Base-by-base conservation (phyloP, 805 yeast species). In the Wickerhamiella azymoides region DNA sequence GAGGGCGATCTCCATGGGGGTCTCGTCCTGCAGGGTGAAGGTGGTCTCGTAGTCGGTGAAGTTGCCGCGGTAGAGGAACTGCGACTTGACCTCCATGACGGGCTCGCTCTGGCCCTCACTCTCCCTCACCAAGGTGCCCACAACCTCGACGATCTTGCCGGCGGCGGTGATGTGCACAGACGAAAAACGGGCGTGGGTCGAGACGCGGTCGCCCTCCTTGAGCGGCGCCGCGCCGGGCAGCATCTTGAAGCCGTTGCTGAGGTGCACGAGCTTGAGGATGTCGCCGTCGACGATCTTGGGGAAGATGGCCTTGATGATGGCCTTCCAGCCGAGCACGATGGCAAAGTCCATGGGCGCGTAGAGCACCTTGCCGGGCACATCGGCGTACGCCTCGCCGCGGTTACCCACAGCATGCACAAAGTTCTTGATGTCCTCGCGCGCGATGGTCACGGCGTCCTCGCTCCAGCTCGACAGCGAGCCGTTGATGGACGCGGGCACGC, bases 281-380 rank as follows among this genome's bases (percentile, higher is more conserved):
- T 92, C 98, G 67, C 98, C 98, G 63, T 93, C 97, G 58, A 92
- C 93, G 52, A 80, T 77, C 62, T 77, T 76, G 46, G 98, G 98
- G 92, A 92, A 92, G 57, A 92, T 84, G n/a, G 96, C 88, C 71
- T 83, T 85, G 70, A 92, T 89, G 62, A 92, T 89, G 43, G 96
- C 93, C 69, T 81, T 82, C 99, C 99, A 92, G 39, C 98, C 97
- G 57, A 88, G 77, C 48, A 92, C 96, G 64, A 92, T 92, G 42
- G 98, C 97, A 62, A 88, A 92, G 71, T 92, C 99, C 97, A 92
- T 89, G 59, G 99, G 99, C 41, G 97, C 98, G 56, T 78, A 71
- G 49, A 84, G 79, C 10, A 51, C 55, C 52, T 74, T 75, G 65
- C 84, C 81, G 43, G 84, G 76, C 70, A 95, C 79, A 49, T 80